Evolutionary conservation across 345 rosid species (phyloP).

Genomic region (Euphorbia pulcherrima): DNA sequence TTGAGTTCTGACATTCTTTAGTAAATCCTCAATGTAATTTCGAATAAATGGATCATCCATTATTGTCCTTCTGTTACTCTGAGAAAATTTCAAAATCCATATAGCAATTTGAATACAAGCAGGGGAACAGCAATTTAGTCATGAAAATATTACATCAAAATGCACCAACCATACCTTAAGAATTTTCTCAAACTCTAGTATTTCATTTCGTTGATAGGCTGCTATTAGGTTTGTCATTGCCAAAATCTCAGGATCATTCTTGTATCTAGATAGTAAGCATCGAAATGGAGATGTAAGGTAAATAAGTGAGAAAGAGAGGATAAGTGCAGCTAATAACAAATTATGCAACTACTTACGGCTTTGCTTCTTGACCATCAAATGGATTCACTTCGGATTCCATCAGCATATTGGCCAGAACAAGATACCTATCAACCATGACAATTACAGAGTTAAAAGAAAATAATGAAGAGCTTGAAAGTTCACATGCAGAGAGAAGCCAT

Average conservation of each 20-base stretch:
- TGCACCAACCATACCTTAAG: conserved; percentile 55
- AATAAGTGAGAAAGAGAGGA: conserved; percentile 2
- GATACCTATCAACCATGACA: conserved; percentile 51
- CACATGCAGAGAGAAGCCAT: not conserved
- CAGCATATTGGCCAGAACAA: conserved; percentile 98
- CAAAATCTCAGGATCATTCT: conserved; percentile 97
- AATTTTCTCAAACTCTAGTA: conserved; percentile 93
- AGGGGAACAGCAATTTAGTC: not conserved
- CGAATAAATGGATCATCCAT: conserved; percentile 98
- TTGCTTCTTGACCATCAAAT: conserved; percentile 98
- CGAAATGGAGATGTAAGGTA: not conserved
- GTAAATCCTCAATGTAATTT: conserved; percentile 91
- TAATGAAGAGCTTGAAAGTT: conserved; percentile 1
- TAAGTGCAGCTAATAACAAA: not conserved
- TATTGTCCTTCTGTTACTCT: conserved; percentile 91
- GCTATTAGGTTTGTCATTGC: conserved; percentile 98
- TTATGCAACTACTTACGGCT: conserved; percentile 63
- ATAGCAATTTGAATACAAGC: conserved; percentile 1
- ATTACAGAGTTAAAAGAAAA: not conserved
- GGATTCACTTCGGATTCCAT: conserved; percentile 99
- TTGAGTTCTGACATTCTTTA: conserved; percentile 97
- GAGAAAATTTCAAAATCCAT: conserved; percentile 14
- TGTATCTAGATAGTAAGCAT: conserved; percentile 53
- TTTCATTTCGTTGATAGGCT: conserved; percentile 95
- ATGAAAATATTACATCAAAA: not conserved